Evolutionary conservation across 2,329 filamentous ascomycete species (phyloP).

Genomic region (Exserohilum turcica): DNA sequence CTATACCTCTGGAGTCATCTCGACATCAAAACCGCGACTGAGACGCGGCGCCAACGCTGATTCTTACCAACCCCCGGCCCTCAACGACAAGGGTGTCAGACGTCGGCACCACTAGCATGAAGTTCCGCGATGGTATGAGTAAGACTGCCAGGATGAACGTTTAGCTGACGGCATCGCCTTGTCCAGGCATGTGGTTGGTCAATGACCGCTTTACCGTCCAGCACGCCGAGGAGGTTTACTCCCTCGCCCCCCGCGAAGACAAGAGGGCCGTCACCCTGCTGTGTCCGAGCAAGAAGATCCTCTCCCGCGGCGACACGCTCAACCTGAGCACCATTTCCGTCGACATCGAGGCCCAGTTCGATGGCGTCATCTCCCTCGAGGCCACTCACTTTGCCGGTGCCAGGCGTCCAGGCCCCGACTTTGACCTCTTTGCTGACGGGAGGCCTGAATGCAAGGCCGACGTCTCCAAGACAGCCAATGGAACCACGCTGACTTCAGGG

Average conservation of each 20-base stretch:
- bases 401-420: slow-evolving; percentile 59
- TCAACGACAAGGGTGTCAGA: background rate
- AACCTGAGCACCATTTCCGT: slow-evolving; percentile 62
- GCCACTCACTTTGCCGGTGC: slow-evolving; percentile 64
- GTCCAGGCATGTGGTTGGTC: slow-evolving; percentile 70
- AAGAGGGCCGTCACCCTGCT: slow-evolving; percentile 59
- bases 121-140: slow-evolving; percentile 62
- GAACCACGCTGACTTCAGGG: slow-evolving; percentile 59
- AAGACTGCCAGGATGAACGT: background rate
- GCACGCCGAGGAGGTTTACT: slow-evolving; percentile 69
- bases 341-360: slow-evolving; percentile 62
- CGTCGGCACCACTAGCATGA: slow-evolving; percentile 51
- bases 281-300: slow-evolving; percentile 63
- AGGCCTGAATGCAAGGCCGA: slow-evolving; percentile 48
- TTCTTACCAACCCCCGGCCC: background rate
- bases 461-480: slow-evolving; percentile 49
- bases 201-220: slow-evolving; percentile 65
- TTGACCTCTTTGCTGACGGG: slow-evolving; percentile 62
- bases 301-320: slow-evolving; percentile 60
- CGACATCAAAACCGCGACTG: slow-evolving; percentile 1
- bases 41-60: background rate
- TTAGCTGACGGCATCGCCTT: slow-evolving; percentile 13
- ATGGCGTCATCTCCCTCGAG: slow-evolving; percentile 65
- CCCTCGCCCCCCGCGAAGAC: slow-evolving; percentile 53
- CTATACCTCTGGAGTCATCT: background rate